phyloP scores from a whole-genome alignment of 2,329 filamentous ascomycete genomes.

The Trichoderma sp. region DNA sequence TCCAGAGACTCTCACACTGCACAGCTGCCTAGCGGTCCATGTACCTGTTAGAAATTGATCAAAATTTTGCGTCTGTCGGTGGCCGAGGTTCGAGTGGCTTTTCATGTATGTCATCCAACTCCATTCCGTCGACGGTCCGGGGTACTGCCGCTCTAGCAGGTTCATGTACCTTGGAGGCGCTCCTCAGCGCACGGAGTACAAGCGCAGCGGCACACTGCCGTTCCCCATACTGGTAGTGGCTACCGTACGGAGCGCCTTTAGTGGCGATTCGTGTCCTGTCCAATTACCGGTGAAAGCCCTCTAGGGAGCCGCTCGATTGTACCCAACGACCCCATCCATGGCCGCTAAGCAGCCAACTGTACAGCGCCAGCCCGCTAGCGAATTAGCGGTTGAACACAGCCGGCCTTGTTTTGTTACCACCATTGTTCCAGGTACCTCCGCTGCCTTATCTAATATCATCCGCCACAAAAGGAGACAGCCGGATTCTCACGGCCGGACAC shows the following conservation, averaged over 20 bases:
- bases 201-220: background rate
- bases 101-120: background rate
- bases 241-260: background rate
- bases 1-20: background rate
- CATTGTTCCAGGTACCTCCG: background rate
- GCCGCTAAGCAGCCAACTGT: background rate
- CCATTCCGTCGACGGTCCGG: background rate
- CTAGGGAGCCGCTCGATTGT: background rate
- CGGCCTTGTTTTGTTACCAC: background rate
- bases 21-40: background rate
- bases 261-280: background rate
- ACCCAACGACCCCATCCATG: background rate
- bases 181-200: background rate
- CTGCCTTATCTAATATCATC: slow-evolving; percentile 13
- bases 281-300: background rate
- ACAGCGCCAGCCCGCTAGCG: background rate
- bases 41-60: background rate
- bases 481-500: slow-evolving; percentile 21
- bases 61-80: background rate
- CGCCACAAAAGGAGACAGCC: slow-evolving; percentile 22
- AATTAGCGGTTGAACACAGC: background rate
- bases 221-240: background rate
- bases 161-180: background rate
- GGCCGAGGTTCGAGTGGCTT: background rate
- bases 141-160: background rate